These are phyloP conservation scores for Prunella vulgaris DNA, from an alignment of 257 asterid species.

Conservation along the genomic window DNA sequence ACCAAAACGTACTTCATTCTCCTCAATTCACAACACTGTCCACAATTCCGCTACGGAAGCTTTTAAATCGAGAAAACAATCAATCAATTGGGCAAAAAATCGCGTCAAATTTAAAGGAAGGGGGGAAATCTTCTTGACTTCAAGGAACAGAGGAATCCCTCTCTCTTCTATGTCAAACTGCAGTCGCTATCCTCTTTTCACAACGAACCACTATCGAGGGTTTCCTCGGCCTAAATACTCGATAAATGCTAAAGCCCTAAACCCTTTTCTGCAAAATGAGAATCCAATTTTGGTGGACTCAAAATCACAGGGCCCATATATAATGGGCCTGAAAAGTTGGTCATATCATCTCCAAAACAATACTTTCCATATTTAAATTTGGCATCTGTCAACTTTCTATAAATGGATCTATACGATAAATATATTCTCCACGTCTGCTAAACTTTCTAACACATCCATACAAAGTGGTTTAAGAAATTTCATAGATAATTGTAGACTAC, in stretches of 20 bases:
- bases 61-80: neutral
- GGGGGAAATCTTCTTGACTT: constrained; percentile 8
- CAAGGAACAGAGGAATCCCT: neutral
- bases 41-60: neutral
- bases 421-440: neutral
- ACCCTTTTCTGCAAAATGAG: constrained; percentile 2
- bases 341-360: neutral
- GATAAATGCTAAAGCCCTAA: constrained; percentile 25
- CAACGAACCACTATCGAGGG: constrained; percentile 20
- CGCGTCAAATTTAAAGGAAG: constrained; percentile 40
- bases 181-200: constrained; percentile 27
- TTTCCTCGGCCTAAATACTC: constrained; percentile 11
- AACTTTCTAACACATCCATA: neutral
- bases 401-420: neutral
- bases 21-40: neutral
- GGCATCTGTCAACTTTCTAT: constrained; percentile 7
- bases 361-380: neutral
- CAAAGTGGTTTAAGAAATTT: neutral
- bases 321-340: constrained; percentile 8
- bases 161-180: constrained; percentile 17
- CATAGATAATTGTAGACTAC: too few species aligned
- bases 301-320: neutral
- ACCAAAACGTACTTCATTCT: constrained; percentile 86
- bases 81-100: constrained; percentile 11
- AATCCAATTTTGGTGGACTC: neutral